phyloP scores from a whole-genome alignment of 495 filamentous ascomycete species.

The Penicillium waksmanii region DNA sequence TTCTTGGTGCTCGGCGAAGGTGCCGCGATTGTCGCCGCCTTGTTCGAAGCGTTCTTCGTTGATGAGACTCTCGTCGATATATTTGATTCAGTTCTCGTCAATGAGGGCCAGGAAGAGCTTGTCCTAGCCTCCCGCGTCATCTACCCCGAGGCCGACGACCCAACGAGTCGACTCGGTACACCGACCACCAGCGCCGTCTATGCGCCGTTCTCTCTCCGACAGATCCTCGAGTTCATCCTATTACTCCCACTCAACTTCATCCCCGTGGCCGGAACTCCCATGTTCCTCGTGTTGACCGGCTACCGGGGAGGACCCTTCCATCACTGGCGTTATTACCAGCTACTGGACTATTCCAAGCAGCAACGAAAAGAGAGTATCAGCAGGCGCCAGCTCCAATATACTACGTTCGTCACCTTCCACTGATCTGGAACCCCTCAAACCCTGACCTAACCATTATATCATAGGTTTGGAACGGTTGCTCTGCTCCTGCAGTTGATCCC shows the following conservation, averaged over 20 bases:
- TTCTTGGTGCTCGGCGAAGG: conserved; percentile 71
- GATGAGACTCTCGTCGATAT: conserved; percentile 71
- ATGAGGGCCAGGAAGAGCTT: conserved; percentile 61
- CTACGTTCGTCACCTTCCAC: conserved; percentile 50
- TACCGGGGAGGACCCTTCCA: conserved; percentile 68
- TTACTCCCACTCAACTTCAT: conserved; percentile 69
- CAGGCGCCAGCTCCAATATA: conserved; percentile 59
- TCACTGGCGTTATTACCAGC: conserved; percentile 68
- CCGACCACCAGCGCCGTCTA: conserved; percentile 61
- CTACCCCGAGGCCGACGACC: conserved; percentile 53
- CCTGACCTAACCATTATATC: conserved; percentile 4
- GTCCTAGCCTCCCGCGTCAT: conserved; percentile 58
- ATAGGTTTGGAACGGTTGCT: conserved; percentile 63
- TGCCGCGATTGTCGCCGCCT: conserved; percentile 58
- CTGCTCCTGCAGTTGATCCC: conserved; percentile 65
- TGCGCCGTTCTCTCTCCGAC: conserved; percentile 70
- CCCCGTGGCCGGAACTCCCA: conserved; percentile 62
- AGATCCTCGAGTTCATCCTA: conserved; percentile 77
- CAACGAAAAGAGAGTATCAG: conserved; percentile 59
- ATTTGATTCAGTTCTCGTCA: conserved; percentile 65
- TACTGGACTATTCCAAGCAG: conserved; percentile 59
- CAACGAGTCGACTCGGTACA: conserved; percentile 60
- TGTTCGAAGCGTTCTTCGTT: conserved; percentile 72
- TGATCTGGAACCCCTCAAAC: no score
- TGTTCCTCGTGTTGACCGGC: conserved; percentile 66